A percentile compares a stretch with the other conserved stretches of the same genome.
Conservation (phyloP, 768 basidiomycete genomes). For the Xanthoconium stramineum region DNA sequence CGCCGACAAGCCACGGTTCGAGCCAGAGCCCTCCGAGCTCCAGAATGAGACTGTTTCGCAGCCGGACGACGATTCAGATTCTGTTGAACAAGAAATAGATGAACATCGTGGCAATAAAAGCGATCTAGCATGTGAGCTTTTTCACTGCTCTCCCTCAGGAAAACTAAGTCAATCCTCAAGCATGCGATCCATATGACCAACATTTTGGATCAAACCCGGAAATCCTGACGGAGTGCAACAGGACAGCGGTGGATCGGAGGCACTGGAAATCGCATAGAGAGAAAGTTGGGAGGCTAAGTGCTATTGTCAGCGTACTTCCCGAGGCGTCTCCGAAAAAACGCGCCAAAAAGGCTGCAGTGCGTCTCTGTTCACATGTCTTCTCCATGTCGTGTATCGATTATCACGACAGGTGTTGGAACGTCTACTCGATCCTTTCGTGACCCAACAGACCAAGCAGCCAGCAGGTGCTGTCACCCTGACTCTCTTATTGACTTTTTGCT, state of each 20-base stretch:
- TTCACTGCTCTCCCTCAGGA: not conserved
- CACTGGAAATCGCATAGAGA: conserved; percentile 55
- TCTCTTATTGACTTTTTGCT: not conserved
- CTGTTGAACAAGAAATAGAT: conserved; percentile 28
- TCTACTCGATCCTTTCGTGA: conserved; percentile 52
- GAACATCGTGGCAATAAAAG: conserved; percentile 31
- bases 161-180: conserved; percentile 10
- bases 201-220: conserved; percentile 69
- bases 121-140: conserved; percentile 16
- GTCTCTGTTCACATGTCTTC: conserved; percentile 7
- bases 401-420: conserved; percentile 50
- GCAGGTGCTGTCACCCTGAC: conserved; percentile 38
- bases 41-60: not conserved
- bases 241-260: conserved; percentile 50
- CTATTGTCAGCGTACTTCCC: conserved; percentile 45
- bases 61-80: conserved; percentile 23
- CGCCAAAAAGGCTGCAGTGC: conserved; percentile 23
- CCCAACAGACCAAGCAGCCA: conserved; percentile 50
- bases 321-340: conserved; percentile 34
- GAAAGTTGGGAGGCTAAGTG: conserved; percentile 51
- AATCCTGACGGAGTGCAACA: conserved; percentile 47
- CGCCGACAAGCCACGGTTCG: conserved; percentile 17
- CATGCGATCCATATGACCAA: conserved; percentile 55
- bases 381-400: not conserved
- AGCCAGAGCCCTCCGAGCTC: conserved; percentile 2